Conservation (phyloP, 768 basidiomycete genomes). For the Leccinellum rugosiceps region DNA sequence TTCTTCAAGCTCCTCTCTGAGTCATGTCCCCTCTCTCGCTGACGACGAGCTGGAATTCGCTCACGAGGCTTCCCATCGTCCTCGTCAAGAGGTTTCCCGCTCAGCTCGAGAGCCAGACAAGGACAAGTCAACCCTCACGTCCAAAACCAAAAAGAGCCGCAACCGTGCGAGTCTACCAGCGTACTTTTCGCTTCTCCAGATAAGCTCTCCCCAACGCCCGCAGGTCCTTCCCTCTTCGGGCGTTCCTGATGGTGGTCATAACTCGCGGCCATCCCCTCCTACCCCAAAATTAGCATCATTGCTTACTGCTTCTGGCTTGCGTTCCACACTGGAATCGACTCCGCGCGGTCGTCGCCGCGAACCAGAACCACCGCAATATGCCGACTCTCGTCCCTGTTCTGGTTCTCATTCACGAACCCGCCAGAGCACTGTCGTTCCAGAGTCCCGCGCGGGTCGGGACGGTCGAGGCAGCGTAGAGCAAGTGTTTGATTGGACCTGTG, state of each 20-base stretch:
- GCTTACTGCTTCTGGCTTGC: slow-evolving; percentile 32
- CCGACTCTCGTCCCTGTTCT: slow-evolving; percentile 41
- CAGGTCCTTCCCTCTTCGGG: slow-evolving; percentile 42
- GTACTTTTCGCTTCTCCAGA: slow-evolving; percentile 70
- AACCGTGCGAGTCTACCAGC: slow-evolving; percentile 74
- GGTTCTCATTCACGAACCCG: slow-evolving; percentile 40
- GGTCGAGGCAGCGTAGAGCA: slow-evolving; percentile 40
- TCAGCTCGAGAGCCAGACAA: slow-evolving; percentile 21
- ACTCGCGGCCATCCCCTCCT: slow-evolving; percentile 52
- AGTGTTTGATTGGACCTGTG: slow-evolving; percentile 47
- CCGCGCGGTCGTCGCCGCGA: slow-evolving; percentile 54
- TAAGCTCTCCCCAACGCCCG: slow-evolving; percentile 41
- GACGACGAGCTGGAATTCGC: slow-evolving; percentile 43
- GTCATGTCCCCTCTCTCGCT: slow-evolving; percentile 36
- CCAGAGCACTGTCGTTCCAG: slow-evolving; percentile 11
- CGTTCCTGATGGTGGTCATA: slow-evolving; percentile 33
- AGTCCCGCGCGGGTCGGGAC: slow-evolving; percentile 20
- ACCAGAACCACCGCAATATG: slow-evolving; percentile 32
- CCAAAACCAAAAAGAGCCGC: slow-evolving; percentile 48
- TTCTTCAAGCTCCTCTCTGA: slow-evolving; percentile 37
- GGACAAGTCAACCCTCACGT: slow-evolving; percentile 30
- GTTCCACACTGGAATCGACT: slow-evolving; percentile 39
- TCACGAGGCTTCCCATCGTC: slow-evolving; percentile 28
- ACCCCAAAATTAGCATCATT: slow-evolving; percentile 50
- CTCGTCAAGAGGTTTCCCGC: slow-evolving; percentile 34